Conservation (phyloP, 2,329 filamentous ascomycete species). For the Alternaria brassicae region DNA sequence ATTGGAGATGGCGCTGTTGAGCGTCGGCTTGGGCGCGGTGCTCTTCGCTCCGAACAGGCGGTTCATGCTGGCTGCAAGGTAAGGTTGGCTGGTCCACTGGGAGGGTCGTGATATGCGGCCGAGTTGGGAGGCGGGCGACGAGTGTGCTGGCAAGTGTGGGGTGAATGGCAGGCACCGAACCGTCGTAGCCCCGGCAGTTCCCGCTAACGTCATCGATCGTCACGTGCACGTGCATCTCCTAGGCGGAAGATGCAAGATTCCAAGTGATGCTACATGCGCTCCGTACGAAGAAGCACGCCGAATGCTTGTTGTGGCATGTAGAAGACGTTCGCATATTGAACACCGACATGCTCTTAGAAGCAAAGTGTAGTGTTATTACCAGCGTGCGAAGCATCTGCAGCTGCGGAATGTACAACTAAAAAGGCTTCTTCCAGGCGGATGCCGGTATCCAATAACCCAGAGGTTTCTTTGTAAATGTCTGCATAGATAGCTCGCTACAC, state of each 20-base stretch:
- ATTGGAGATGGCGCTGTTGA: constrained; percentile 81
- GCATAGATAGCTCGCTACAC: not conserved
- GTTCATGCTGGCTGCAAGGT: constrained; percentile 71
- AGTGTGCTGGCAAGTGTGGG: constrained; percentile 13
- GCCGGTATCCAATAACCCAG: not conserved
- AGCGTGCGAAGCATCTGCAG: not conserved
- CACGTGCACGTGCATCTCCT: constrained; percentile 8
- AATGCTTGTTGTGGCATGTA: not conserved
- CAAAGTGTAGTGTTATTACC: not conserved
- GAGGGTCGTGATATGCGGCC: not conserved
- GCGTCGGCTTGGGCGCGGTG: constrained; percentile 86
- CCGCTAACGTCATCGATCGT: constrained; percentile 16
- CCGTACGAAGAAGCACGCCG: not conserved
- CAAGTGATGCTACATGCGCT: not conserved
- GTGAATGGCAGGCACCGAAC: constrained; percentile 17
- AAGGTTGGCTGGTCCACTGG: not conserved
- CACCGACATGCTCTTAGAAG: not conserved
- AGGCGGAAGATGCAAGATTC: not conserved
- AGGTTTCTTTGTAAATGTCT: not conserved
- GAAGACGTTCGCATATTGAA: not conserved
- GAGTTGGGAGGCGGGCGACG: not conserved
- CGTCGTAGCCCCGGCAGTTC: constrained; percentile 15
- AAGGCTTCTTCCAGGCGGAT: not conserved
- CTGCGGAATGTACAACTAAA: not conserved
- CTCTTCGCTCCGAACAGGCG: constrained; percentile 91